Evolutionary conservation across 2,329 filamentous ascomycete genomes (phyloP).

Genomic region (Parafenestella ontariensis): DNA sequence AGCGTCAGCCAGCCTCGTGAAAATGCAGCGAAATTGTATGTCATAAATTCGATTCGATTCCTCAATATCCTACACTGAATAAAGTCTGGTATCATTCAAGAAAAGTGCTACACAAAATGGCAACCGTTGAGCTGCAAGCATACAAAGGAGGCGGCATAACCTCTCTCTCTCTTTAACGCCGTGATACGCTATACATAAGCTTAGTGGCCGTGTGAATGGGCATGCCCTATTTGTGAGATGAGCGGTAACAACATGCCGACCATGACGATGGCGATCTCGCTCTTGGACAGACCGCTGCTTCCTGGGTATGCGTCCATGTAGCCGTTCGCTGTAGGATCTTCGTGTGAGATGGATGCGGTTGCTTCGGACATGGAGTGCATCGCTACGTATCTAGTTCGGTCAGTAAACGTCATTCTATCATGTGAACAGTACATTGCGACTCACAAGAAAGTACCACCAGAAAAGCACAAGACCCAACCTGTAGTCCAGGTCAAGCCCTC

Average conservation of each 20-base stretch:
- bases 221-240: slow-evolving; percentile 77
- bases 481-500: slow-evolving; percentile 82
- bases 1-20: too few species aligned
- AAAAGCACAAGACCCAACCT: slow-evolving; percentile 92
- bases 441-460: slow-evolving; percentile 93
- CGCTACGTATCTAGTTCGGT: slow-evolving; percentile 77
- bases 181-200: slow-evolving; percentile 5
- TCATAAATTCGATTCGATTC: background rate
- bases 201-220: slow-evolving; percentile 58
- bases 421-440: slow-evolving; percentile 43
- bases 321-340: slow-evolving; percentile 51
- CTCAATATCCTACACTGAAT: background rate
- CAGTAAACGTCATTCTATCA: slow-evolving; percentile 11
- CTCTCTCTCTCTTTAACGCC: slow-evolving; percentile 12
- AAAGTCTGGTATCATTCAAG: slow-evolving; percentile 16
- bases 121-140: background rate
- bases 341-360: slow-evolving; percentile 43
- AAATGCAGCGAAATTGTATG: background rate
- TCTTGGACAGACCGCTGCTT: slow-evolving; percentile 58
- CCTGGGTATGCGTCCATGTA: slow-evolving; percentile 61
- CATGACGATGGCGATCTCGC: slow-evolving; percentile 68
- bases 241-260: slow-evolving; percentile 80
- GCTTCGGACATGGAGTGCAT: slow-evolving; percentile 98
- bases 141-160: background rate
- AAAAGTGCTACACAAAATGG: background rate